phyloP scores from a whole-genome alignment of 2,329 filamentous ascomycete genomes.

The Colletotrichum higginsianum region DNA sequence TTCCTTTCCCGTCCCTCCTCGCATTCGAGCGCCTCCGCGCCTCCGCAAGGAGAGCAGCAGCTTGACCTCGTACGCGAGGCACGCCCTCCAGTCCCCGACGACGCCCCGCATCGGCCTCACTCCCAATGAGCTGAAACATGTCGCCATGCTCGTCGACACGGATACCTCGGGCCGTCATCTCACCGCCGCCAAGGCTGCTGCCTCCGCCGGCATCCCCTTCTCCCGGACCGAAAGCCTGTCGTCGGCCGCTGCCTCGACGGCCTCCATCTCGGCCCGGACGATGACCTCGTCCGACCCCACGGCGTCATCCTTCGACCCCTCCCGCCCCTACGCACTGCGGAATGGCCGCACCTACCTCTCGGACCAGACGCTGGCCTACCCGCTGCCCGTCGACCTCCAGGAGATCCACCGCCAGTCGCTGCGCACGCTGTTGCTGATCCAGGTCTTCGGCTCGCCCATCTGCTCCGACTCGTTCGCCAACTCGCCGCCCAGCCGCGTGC shows the following conservation, averaged over 20 bases:
- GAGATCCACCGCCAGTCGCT: slow-evolving; percentile 92
- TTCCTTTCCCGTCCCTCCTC: neutral
- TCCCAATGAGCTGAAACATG: slow-evolving; percentile 54
- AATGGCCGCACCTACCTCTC: slow-evolving; percentile 88
- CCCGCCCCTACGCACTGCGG: slow-evolving; percentile 75
- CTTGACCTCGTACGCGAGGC: slow-evolving; percentile 32
- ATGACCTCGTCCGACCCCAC: slow-evolving; percentile 65
- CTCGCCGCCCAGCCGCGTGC: slow-evolving; percentile 80
- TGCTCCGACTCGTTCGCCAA: slow-evolving; percentile 72
- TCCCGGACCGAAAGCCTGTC: slow-evolving; percentile 63
- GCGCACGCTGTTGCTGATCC: slow-evolving; percentile 84
- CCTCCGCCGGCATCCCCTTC: slow-evolving; percentile 52
- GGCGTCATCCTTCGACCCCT: slow-evolving; percentile 56
- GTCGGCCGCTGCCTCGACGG: slow-evolving; percentile 60
- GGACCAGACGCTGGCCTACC: slow-evolving; percentile 80
- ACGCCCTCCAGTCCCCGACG: slow-evolving; percentile 24
- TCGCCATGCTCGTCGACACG: slow-evolving; percentile 51
- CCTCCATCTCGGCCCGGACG: slow-evolving; percentile 59
- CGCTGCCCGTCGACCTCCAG: slow-evolving; percentile 88
- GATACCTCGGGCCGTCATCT: slow-evolving; percentile 43
- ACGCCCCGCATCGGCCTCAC: slow-evolving; percentile 32
- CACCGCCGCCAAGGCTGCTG: slow-evolving; percentile 46
- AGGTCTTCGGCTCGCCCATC: slow-evolving; percentile 85
- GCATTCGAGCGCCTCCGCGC: slow-evolving; percentile 26
- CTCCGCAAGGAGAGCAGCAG: slow-evolving; percentile 39